These are phyloP conservation scores for Hortaea werneckii DNA, from an alignment of 2,329 filamentous ascomycete genomes.

Conservation along the genomic window DNA sequence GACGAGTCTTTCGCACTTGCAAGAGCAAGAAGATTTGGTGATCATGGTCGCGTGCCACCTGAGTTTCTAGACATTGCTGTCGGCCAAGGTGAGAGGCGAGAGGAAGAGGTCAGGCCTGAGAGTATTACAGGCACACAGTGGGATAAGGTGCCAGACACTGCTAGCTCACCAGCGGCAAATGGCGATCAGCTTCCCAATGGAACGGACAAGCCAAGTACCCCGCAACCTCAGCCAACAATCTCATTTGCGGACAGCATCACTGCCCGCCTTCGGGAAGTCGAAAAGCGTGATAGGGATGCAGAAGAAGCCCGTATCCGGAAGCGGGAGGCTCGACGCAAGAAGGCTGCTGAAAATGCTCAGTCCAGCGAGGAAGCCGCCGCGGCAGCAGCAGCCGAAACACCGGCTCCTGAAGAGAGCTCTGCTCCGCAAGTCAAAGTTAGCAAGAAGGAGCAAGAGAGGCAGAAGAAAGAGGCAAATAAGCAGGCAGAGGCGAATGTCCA, in stretches of 20 bases:
- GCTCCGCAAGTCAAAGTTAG: constrained; percentile 57
- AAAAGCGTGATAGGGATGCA: constrained; percentile 55
- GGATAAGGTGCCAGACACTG: constrained; percentile 13
- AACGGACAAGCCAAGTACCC: constrained; percentile 17
- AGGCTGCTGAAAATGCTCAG: constrained; percentile 13
- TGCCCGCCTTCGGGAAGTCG: constrained; percentile 49
- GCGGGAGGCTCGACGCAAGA: constrained; percentile 32
- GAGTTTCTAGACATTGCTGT: constrained; percentile 66
- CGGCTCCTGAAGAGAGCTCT: constrained; percentile 24
- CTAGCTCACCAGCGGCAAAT: constrained; percentile 3
- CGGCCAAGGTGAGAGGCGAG: constrained; percentile 32
- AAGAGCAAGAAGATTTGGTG: constrained; percentile 61
- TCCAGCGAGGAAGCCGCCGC: constrained; percentile 29
- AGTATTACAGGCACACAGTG: constrained; percentile 24
- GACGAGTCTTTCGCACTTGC: constrained; percentile 67
- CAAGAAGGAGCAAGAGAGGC: constrained; percentile 79
- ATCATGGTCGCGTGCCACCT: constrained; percentile 68
- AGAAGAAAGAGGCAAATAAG: constrained; percentile 57
- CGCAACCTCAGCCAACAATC: constrained; percentile 32
- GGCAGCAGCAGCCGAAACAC: constrained; percentile 10
- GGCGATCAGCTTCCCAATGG: constrained; percentile 8
- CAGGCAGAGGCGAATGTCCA: constrained; percentile 35
- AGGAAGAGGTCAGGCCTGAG: constrained; percentile 29
- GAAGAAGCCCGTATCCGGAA: constrained; percentile 54
- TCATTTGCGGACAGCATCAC: constrained; percentile 36